phyloP scores from a whole-genome alignment of 768 basidiomycete genomes.

The Suillus paluster region DNA sequence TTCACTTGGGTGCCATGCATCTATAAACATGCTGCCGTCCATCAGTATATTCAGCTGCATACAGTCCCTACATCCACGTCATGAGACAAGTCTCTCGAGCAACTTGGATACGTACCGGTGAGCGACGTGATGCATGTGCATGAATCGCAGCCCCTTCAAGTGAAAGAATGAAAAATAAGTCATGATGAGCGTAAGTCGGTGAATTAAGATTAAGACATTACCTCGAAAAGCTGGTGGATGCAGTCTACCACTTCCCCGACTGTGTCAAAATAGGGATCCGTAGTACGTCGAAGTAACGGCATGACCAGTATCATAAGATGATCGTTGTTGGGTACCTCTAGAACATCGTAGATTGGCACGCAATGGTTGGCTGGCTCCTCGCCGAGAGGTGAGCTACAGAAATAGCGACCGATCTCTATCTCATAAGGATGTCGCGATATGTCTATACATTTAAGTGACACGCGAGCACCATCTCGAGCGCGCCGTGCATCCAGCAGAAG shows the following conservation, averaged over 20 bases:
- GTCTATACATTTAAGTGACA: conserved; percentile 31
- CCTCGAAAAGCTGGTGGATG: conserved; percentile 28
- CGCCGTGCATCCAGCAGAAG: conserved; percentile 31
- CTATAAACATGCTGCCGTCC: conserved; percentile 31
- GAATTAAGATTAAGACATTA: background rate
- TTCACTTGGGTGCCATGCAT: conserved; percentile 29
- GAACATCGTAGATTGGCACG: conserved; percentile 24
- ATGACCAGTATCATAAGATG: conserved; percentile 24
- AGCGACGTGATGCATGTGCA: conserved; percentile 42
- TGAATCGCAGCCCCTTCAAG: conserved; percentile 39
- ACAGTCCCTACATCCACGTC: conserved; percentile 32
- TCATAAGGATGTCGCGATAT: conserved; percentile 19
- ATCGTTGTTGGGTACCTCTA: conserved; percentile 4
- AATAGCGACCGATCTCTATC: conserved; percentile 17
- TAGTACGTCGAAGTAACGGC: conserved; percentile 21
- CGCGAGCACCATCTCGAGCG: conserved; percentile 22
- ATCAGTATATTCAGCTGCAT: conserved; percentile 39
- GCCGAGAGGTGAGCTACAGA: conserved; percentile 8
- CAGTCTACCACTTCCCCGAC: conserved; percentile 29
- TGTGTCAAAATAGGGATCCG: conserved; percentile 22
- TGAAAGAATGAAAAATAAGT: background rate
- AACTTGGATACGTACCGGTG: conserved; percentile 35
- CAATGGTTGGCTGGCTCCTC: conserved; percentile 23
- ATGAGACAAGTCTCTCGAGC: conserved; percentile 8
- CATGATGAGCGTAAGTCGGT: background rate